Evolutionary conservation across 306 rosid genomes (phyloP).

Genomic region (Fragaria iinumae): DNA sequence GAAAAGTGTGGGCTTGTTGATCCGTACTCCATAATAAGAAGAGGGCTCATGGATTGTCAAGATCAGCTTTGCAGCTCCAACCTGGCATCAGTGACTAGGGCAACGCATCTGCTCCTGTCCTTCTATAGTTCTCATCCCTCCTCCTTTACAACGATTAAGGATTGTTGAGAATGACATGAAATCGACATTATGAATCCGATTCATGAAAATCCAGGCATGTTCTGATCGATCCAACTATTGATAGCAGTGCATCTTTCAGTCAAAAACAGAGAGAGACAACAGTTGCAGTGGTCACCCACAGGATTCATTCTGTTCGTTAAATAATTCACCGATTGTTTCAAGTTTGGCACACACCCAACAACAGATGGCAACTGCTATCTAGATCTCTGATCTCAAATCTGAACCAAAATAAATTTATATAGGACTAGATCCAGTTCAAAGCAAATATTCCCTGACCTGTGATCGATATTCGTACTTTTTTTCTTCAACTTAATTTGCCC

Average conservation of each 20-base stretch:
- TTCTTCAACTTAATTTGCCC: constrained; percentile 3
- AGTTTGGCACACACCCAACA: not conserved
- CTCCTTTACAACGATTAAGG: constrained; percentile 5
- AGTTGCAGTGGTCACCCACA: constrained; percentile 17
- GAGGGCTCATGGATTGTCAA: no score
- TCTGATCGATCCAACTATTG: not conserved
- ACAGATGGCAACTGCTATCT: constrained; percentile 19
- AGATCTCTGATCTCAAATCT: constrained; percentile 20
- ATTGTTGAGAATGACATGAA: not conserved
- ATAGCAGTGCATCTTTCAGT: not conserved
- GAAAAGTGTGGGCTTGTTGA: no score
- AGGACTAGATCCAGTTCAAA: constrained; percentile 11
- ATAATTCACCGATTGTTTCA: constrained; percentile 22
- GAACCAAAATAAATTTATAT: not conserved
- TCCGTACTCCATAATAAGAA: no score
- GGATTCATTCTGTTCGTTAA: constrained; percentile 27
- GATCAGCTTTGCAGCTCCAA: not conserved
- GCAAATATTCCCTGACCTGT: constrained; percentile 22
- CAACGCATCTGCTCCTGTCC: not conserved
- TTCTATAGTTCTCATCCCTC: not conserved
- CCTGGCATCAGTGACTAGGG: not conserved
- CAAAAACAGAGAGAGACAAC: not conserved
- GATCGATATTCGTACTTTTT: not conserved
- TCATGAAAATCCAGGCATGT: not conserved
- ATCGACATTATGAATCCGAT: not conserved